Base-by-base conservation (phyloP, 495 filamentous ascomycete genomes). In the Podospora fimiseda region DNA sequence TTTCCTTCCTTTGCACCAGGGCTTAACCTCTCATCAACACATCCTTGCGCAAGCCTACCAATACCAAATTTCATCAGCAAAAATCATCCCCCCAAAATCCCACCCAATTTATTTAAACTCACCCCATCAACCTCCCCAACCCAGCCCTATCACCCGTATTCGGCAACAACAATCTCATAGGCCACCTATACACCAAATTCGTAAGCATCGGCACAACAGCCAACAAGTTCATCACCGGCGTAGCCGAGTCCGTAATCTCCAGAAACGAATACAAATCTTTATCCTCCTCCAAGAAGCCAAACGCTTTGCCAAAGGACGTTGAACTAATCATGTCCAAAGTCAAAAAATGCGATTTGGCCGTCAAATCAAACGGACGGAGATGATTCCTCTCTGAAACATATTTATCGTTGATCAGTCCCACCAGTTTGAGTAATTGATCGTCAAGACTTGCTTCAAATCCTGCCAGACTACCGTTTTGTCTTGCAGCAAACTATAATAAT, bases 361-460 rank as follows among this genome's bases (percentile, higher is more conserved):
- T 62, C 9, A 80, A 65, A 51, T 80, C 75, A 11, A 82, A 43
- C 11, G 68, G 69, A 54, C 50, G 52, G 22, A 56, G 22, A 7
- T 68, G 64, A 54, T 75, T 79, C 24, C 78, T 66, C 50, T 71
- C 77, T 39, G 69, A 69, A 50, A 81, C 67, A 54, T 75, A 79
- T 55, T 82, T 69, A 1, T 18, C 76, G 63, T 80, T 57, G 22
- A 66, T 53, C 13, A 58, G 2, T 43, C 49, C 73, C 61, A 44
- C 67, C 63, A 56, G 72, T 64, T 51, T 72, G 57, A 43, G 69
- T 64, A 67, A 72, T 69, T 60, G 75, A 57, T 58, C 71, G 71
- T 50, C 75, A 55, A 51, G 74, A 66, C 58, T 81, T 70, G 21
- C 61, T 51, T 77, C 74, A 52, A 77, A 69, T 18, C 67, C 69